phyloP scores from a whole-genome alignment of 176 grass and related monocot genomes.

The Eleusine coracana region DNA sequence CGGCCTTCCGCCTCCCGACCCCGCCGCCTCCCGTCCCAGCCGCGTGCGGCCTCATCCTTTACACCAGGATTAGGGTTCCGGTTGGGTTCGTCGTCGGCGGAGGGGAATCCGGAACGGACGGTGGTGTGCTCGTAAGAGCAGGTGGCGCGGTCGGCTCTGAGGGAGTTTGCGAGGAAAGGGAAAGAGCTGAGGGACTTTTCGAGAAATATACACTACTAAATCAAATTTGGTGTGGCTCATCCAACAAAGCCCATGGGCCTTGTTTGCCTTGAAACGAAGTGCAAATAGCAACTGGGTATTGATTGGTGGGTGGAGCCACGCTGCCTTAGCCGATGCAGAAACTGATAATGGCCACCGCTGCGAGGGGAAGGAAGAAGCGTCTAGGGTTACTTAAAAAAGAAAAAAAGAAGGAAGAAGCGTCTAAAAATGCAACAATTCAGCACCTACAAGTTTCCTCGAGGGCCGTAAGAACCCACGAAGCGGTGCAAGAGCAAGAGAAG shows the following conservation, averaged over 20 bases:
- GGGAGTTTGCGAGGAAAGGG: neutral
- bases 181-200: neutral
- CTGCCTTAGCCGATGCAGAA: neutral
- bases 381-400: too few relatives aligned
- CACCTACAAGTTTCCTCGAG: neutral
- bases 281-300: too few relatives aligned
- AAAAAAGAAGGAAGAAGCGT: neutral
- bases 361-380: neutral
- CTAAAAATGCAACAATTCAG: neutral
- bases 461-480: neutral
- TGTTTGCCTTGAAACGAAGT: neutral
- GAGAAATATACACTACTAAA: neutral
- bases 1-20: slow-evolving; percentile 63
- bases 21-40: slow-evolving; percentile 25
- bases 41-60: slow-evolving; percentile 38
- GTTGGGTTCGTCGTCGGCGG: slow-evolving; percentile 21
- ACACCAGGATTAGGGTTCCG: slow-evolving; percentile 32
- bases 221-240: neutral
- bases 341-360: neutral
- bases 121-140: slow-evolving; percentile 9
- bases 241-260: neutral
- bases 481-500: neutral
- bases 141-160: slow-evolving; percentile 11
- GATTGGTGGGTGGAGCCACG: neutral
- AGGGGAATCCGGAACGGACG: slow-evolving; percentile 2